These are phyloP conservation scores for Penicillium antarcticum DNA, from an alignment of 495 filamentous ascomycete species.

Conservation along the genomic window DNA sequence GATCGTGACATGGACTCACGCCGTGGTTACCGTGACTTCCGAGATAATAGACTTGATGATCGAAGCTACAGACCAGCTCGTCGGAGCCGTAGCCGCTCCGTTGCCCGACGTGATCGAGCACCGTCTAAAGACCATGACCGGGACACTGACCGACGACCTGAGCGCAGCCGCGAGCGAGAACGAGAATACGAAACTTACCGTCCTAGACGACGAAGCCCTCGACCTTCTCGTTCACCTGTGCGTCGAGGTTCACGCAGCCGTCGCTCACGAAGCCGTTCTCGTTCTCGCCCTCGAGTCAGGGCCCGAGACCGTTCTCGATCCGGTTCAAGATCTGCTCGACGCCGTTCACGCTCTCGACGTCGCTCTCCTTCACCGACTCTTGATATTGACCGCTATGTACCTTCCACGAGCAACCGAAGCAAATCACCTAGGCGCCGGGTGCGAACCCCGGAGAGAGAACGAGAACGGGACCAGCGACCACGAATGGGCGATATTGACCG, in stretches of 20 bases:
- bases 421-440: conserved; percentile 43
- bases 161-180: conserved; percentile 28
- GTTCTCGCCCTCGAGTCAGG: conserved; percentile 16
- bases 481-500: conserved; percentile 48
- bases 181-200: conserved; percentile 27
- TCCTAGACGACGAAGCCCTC: conserved; percentile 16
- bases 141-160: conserved; percentile 21
- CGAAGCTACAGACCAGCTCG: conserved; percentile 35
- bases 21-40: conserved; percentile 34
- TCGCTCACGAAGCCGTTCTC: conserved; percentile 14
- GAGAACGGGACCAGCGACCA: conserved; percentile 17
- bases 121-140: conserved; percentile 30
- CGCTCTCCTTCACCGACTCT: conserved; percentile 32
- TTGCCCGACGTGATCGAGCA: conserved; percentile 24
- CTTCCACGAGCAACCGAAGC: conserved; percentile 41
- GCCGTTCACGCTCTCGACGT: conserved; percentile 26
- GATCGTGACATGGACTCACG: conserved; percentile 36
- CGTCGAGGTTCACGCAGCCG: conserved; percentile 12
- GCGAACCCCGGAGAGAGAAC: conserved; percentile 32
- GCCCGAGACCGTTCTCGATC: conserved; percentile 18
- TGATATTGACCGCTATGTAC: conserved; percentile 52
- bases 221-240: conserved; percentile 21
- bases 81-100: conserved; percentile 40
- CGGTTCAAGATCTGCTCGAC: conserved; percentile 12
- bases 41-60: conserved; percentile 27